Evolutionary conservation across 805 yeast genomes (phyloP).

Genomic region (Teunomyces stri): DNA sequence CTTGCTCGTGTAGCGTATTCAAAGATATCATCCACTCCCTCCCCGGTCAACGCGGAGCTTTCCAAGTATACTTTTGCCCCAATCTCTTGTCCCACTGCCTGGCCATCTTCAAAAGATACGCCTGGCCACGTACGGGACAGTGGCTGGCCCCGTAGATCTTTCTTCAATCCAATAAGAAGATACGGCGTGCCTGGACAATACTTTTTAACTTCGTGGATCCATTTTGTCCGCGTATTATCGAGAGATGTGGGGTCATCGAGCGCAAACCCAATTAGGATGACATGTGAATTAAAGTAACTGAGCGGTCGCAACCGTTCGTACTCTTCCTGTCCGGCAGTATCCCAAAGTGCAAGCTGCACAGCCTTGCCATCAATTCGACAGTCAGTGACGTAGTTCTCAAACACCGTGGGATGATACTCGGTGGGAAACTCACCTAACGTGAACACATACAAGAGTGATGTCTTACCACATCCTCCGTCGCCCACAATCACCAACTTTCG

Average conservation of each 20-base stretch:
- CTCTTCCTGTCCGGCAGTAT: constrained; percentile 96
- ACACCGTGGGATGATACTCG: constrained; percentile 90
- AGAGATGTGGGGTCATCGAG: constrained; percentile 81
- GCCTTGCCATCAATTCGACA: constrained; percentile 93
- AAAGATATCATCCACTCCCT: constrained; percentile 91
- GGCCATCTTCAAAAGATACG: constrained; percentile 61
- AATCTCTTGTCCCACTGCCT: constrained; percentile 67
- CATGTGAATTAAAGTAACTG: constrained; percentile 84
- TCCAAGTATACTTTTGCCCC: constrained; percentile 85
- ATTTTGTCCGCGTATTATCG: constrained; percentile 76
- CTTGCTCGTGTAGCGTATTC: constrained; percentile 88
- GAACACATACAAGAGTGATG: constrained; percentile 85
- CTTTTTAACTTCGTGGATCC: constrained; percentile 81
- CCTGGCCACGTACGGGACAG: constrained; percentile 27
- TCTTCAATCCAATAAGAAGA: constrained; percentile 78
- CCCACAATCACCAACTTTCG: constrained; percentile 88
- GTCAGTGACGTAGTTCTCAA: constrained; percentile 91
- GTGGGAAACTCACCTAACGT: constrained; percentile 91
- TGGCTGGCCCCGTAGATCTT: constrained; percentile 61
- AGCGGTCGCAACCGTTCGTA: constrained; percentile 86
- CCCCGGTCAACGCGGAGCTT: constrained; percentile 90
- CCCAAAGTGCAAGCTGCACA: constrained; percentile 88
- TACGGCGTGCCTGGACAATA: constrained; percentile 82
- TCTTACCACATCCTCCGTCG: constrained; percentile 94
- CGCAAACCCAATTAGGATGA: constrained; percentile 82